These are phyloP conservation scores for Sclerotinia sclerotiorum DNA, from an alignment of 2,329 filamentous ascomycete species.

Conservation along the genomic window DNA sequence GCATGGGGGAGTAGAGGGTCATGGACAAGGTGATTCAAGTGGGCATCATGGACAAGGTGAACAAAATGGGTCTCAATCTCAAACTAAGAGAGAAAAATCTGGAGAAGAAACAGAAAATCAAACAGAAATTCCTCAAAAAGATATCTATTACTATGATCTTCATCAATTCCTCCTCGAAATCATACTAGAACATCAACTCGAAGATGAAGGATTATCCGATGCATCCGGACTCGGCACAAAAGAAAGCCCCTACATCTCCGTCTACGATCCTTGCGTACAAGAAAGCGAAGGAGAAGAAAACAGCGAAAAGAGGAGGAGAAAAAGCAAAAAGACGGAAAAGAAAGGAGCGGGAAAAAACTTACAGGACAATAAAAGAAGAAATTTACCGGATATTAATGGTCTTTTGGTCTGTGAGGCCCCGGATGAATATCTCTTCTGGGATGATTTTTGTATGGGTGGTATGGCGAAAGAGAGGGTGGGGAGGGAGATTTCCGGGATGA, in stretches of 20 bases:
- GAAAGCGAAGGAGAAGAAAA: slow-evolving; percentile 30
- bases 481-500: slow-evolving; percentile 35
- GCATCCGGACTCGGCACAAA: slow-evolving; percentile 46
- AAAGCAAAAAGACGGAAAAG: not conserved
- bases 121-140: slow-evolving; percentile 29
- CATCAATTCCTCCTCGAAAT: slow-evolving; percentile 45
- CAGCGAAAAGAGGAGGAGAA: not conserved
- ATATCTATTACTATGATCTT: slow-evolving; percentile 34
- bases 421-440: slow-evolving; percentile 53
- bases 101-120: slow-evolving; percentile 1
- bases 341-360: not conserved
- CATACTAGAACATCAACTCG: slow-evolving; percentile 52
- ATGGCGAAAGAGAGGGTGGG: slow-evolving; percentile 43
- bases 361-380: not conserved
- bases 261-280: slow-evolving; percentile 33
- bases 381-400: slow-evolving; percentile 29
- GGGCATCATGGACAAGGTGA: no score
- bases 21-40: no score
- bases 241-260: slow-evolving; percentile 28
- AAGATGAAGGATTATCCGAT: slow-evolving; percentile 46
- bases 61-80: not conserved
- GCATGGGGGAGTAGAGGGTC: not conserved
- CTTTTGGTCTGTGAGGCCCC: slow-evolving; percentile 42
- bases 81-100: not conserved
- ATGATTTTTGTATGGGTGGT: slow-evolving; percentile 48